These are phyloP conservation scores for Leavenworthia alabamica DNA, from an alignment of 345 rosid genomes.

Conservation along the genomic window DNA sequence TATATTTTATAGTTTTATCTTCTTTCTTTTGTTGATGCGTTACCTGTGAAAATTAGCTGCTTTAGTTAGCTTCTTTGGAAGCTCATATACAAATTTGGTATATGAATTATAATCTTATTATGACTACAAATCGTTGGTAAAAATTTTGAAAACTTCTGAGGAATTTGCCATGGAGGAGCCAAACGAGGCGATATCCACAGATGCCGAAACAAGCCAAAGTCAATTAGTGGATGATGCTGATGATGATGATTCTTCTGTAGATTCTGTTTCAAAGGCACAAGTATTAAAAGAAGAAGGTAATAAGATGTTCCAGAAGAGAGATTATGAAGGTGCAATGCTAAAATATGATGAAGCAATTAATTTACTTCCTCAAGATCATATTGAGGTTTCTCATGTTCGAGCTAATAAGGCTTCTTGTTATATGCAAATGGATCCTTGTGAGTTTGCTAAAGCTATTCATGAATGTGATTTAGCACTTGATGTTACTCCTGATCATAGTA, in stretches of 20 bases:
- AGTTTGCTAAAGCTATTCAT: slow-evolving; percentile 65
- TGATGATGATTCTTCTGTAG: slow-evolving; percentile 45
- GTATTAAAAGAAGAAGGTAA: slow-evolving; percentile 81
- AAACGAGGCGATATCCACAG: slow-evolving; percentile 33
- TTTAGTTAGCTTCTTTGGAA: too few species aligned
- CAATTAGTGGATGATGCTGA: slow-evolving; percentile 20
- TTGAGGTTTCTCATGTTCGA: slow-evolving; percentile 58
- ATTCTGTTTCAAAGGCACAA: slow-evolving; percentile 56
- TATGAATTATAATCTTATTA: too few species aligned
- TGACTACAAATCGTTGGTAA: too few species aligned
- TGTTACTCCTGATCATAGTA: slow-evolving; percentile 59
- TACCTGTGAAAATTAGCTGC: too few species aligned
- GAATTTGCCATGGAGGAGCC: too few species aligned
- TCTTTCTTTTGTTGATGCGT: too few species aligned
- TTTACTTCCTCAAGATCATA: slow-evolving; percentile 61
- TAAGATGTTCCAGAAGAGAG: slow-evolving; percentile 71
- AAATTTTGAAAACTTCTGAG: too few species aligned
- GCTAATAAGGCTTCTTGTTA: slow-evolving; percentile 82
- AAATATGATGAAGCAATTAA: slow-evolving; percentile 77
- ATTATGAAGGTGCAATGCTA: slow-evolving; percentile 61
- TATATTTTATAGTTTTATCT: too few species aligned
- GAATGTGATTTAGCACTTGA: slow-evolving; percentile 74
- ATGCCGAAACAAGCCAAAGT: slow-evolving; percentile 37
- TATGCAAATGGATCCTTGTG: slow-evolving; percentile 72
- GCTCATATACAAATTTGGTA: too few species aligned